Conservation (phyloP, 2,329 filamentous ascomycete species). For the Trichothecium roseum region DNA sequence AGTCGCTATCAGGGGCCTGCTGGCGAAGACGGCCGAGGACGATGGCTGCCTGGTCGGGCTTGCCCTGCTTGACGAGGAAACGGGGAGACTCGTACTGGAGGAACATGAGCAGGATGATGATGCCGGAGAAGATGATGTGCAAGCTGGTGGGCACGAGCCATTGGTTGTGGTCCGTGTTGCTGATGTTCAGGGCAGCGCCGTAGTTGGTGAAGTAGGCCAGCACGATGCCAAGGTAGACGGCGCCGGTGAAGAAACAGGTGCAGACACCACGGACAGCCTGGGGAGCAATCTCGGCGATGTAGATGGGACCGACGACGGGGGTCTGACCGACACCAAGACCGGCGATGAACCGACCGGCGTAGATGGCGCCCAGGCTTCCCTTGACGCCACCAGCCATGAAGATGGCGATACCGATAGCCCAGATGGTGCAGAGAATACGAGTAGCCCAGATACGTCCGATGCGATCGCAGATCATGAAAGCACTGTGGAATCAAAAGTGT, state of each 20-base stretch:
- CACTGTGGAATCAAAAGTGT: conserved; percentile 25
- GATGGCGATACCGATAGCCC: conserved; percentile 47
- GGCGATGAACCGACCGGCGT: conserved; percentile 56
- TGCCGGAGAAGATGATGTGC: conserved; percentile 65
- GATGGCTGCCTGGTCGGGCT: conserved; percentile 45
- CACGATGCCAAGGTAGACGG: conserved; percentile 68
- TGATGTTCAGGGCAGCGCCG: conserved; percentile 41
- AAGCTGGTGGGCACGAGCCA: conserved; percentile 63
- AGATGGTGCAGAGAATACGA: conserved; percentile 43
- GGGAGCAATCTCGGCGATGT: conserved; percentile 63
- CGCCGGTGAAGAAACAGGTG: conserved; percentile 43
- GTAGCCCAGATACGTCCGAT: conserved; percentile 55
- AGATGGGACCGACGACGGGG: conserved; percentile 58
- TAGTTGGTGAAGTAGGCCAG: conserved; percentile 70
- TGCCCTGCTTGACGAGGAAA: conserved; percentile 56
- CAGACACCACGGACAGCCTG: conserved; percentile 62
- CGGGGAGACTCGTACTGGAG: conserved; percentile 61
- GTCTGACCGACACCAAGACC: conserved; percentile 58
- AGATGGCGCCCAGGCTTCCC: conserved; percentile 46
- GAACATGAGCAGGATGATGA: conserved; percentile 62
- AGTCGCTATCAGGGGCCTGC: conserved; percentile 47
- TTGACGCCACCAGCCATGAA: conserved; percentile 42
- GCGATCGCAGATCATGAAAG: conserved; percentile 47
- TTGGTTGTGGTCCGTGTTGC: conserved; percentile 31
- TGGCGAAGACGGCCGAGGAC: conserved; percentile 49